These are phyloP conservation scores for Xylariaceae sp. DNA, from an alignment of 2,329 filamentous ascomycete genomes.

Conservation along the genomic window DNA sequence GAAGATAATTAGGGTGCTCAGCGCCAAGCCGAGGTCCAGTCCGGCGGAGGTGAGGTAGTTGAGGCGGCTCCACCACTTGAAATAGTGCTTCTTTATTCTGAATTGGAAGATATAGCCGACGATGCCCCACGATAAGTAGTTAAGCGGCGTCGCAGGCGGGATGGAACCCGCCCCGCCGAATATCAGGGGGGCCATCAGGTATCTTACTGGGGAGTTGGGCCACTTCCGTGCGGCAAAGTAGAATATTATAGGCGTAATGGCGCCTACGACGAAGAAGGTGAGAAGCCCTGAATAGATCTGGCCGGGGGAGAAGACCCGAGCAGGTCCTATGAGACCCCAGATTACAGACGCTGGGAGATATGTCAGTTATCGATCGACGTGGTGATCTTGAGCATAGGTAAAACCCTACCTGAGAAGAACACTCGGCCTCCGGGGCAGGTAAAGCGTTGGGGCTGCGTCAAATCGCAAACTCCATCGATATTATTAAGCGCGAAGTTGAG, in stretches of 20 bases:
- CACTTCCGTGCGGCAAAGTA: slow-evolving; percentile 53
- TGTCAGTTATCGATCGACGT: neutral
- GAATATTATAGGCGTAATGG: slow-evolving; percentile 54
- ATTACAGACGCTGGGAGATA: slow-evolving; percentile 58
- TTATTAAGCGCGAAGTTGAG: slow-evolving; percentile 62
- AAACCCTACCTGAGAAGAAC: slow-evolving; percentile 59
- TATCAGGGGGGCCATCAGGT: slow-evolving; percentile 64
- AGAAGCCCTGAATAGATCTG: slow-evolving; percentile 65
- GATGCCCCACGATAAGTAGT: slow-evolving; percentile 74
- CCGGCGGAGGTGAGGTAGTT: slow-evolving; percentile 74
- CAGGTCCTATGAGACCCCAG: slow-evolving; percentile 68
- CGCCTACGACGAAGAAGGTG: slow-evolving; percentile 61
- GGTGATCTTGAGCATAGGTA: neutral
- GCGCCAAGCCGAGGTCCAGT: slow-evolving; percentile 68
- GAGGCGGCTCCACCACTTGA: slow-evolving; percentile 72
- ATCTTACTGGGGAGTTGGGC: slow-evolving; percentile 53
- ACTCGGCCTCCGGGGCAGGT: slow-evolving; percentile 66
- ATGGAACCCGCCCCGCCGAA: slow-evolving; percentile 62
- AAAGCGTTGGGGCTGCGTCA: slow-evolving; percentile 59
- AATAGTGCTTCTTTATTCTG: slow-evolving; percentile 63
- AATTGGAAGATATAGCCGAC: slow-evolving; percentile 74
- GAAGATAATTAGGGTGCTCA: slow-evolving; percentile 71
- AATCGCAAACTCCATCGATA: slow-evolving; percentile 67
- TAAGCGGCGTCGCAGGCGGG: slow-evolving; percentile 70
- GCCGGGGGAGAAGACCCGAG: slow-evolving; percentile 64